A percentile compares a stretch with the other conserved stretches of the same genome.
Evolutionary conservation across 768 basidiomycete species (phyloP).

Genomic region (Trametes gibbosa): DNA sequence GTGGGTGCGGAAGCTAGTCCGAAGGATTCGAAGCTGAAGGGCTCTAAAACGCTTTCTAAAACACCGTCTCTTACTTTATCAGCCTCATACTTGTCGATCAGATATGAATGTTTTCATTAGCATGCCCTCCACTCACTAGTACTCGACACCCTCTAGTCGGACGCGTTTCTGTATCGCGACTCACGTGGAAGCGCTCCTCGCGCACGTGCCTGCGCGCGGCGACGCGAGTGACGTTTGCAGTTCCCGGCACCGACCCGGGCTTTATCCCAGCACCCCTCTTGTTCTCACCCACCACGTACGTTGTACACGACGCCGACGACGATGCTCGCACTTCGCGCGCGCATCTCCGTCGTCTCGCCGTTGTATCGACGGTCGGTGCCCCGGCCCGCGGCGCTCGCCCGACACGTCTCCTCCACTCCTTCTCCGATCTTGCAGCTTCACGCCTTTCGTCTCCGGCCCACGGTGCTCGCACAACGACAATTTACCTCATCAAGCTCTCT

Average conservation of each 20-base stretch:
- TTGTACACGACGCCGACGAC: constrained; percentile 1
- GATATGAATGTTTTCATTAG: too few relatives aligned
- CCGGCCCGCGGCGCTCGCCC: constrained; percentile 9
- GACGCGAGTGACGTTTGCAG: background rate
- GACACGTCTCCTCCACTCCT: constrained; percentile 15
- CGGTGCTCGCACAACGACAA: background rate
- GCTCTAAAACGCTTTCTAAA: background rate
- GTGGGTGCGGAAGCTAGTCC: constrained; percentile 8
- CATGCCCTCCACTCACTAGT: too few relatives aligned
- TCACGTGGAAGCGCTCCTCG: background rate
- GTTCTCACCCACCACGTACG: constrained; percentile 8
- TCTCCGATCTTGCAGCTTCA: background rate
- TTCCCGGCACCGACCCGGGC: too few relatives aligned
- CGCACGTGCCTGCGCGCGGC: background rate
- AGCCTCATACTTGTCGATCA: too few relatives aligned
- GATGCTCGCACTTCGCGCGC: constrained; percentile 15
- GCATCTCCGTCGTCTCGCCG: constrained; percentile 2
- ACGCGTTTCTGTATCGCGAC: background rate
- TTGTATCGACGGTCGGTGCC: background rate
- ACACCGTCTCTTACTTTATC: too few relatives aligned
- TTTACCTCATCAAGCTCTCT: background rate
- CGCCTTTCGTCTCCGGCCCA: background rate
- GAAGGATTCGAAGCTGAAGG: constrained; percentile 1
- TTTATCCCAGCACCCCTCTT: background rate
- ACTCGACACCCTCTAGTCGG: too few relatives aligned